These are phyloP conservation scores for Combretum micranthum DNA, from an alignment of 345 rosid species.

Conservation along the genomic window DNA sequence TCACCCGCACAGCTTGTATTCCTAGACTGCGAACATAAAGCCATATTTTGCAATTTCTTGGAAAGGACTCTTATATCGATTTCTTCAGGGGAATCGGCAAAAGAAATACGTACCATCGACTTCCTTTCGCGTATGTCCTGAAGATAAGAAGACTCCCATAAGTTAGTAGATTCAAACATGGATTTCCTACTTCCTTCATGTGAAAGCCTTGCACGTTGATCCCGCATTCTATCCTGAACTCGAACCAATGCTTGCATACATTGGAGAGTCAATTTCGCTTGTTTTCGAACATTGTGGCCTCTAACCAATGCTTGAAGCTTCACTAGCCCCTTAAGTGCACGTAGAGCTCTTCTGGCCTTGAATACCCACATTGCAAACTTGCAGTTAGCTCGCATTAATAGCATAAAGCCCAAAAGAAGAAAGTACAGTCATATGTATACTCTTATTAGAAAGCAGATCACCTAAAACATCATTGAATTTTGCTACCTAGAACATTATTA, in stretches of 20 bases:
- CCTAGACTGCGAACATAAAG: slow-evolving; percentile 41
- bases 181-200: slow-evolving; percentile 40
- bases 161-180: slow-evolving; percentile 36
- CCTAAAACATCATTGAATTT: no score
- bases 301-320: slow-evolving; percentile 91
- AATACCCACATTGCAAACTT: no score
- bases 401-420: no score
- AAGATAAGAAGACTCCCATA: slow-evolving; percentile 52
- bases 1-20: slow-evolving; percentile 50
- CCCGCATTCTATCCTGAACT: slow-evolving; percentile 62
- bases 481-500: no score
- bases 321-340: slow-evolving; percentile 81
- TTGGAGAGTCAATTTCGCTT: slow-evolving; percentile 64
- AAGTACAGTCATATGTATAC: no score
- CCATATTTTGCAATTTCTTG: neutral
- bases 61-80: neutral
- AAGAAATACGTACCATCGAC: slow-evolving; percentile 28
- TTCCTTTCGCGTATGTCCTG: slow-evolving; percentile 56
- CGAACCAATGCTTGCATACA: slow-evolving; percentile 77
- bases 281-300: slow-evolving; percentile 79
- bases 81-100: no score
- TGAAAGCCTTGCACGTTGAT: slow-evolving; percentile 46
- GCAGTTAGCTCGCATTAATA: no score
- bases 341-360: slow-evolving; percentile 81
- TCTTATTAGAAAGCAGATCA: no score